Evolutionary conservation across 2,329 filamentous ascomycete species (phyloP).

Genomic region (Aspergillus novofumigatus): DNA sequence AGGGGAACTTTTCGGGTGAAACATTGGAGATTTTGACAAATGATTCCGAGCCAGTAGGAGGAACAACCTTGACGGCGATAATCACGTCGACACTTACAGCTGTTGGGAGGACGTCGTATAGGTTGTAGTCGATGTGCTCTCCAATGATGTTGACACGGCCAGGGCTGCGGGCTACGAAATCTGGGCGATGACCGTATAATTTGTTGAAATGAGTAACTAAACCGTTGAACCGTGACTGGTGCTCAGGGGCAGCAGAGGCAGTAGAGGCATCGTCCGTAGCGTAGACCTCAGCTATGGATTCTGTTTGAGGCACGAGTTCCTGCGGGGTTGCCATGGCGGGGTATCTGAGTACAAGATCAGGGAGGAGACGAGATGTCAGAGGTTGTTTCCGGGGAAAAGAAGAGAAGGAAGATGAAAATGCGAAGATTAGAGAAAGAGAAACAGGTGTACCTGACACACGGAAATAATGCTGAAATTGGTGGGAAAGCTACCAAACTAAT

Average conservation of each 20-base stretch:
- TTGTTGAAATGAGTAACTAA: constrained; percentile 68
- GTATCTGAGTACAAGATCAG: constrained; percentile 9
- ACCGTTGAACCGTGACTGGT: constrained; percentile 70
- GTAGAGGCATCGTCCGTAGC: constrained; percentile 73
- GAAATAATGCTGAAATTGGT: neutral
- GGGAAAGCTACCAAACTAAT: neutral
- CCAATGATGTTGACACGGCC: constrained; percentile 97
- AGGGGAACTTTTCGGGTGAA: constrained; percentile 68
- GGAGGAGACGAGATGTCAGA: neutral
- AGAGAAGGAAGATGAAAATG: constrained; percentile 3
- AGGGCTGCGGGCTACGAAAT: constrained; percentile 84
- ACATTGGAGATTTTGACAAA: constrained; percentile 79
- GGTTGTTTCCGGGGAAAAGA: neutral
- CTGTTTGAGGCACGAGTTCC: constrained; percentile 66
- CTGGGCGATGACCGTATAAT: constrained; percentile 64
- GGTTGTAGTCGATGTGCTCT: constrained; percentile 97
- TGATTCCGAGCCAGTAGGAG: constrained; percentile 42
- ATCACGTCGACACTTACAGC: constrained; percentile 89
- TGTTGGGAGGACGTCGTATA: constrained; percentile 94
- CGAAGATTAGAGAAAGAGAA: neutral
- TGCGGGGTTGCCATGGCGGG: constrained; percentile 38
- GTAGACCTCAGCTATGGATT: constrained; percentile 77
- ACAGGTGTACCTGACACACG: neutral
- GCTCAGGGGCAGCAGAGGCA: constrained; percentile 60
- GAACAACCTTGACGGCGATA: constrained; percentile 65